phyloP scores from a whole-genome alignment of 2,329 filamentous ascomycete species.

The Colletotrichum sp. region DNA sequence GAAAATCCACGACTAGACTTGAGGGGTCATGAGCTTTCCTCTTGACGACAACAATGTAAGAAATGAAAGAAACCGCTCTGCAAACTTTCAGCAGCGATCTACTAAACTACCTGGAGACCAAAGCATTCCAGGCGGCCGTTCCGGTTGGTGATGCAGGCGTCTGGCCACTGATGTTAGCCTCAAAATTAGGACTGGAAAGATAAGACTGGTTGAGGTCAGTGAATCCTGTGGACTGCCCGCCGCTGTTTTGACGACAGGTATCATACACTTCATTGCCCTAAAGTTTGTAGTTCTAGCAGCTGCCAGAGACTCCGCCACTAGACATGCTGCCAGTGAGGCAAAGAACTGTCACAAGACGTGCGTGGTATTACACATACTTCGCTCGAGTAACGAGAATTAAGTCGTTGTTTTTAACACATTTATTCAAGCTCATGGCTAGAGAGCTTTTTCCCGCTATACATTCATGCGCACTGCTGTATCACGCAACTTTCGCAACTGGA shows the following conservation, averaged over 20 bases:
- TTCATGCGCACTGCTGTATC: too few relatives aligned
- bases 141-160: neutral
- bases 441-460: too few relatives aligned
- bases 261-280: too few relatives aligned
- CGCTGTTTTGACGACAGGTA: neutral
- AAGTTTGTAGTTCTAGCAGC: neutral
- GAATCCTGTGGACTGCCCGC: neutral
- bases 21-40: neutral
- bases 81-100: neutral
- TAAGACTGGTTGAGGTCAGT: neutral
- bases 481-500: too few relatives aligned
- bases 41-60: neutral
- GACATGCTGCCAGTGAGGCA: too few relatives aligned
- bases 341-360: too few relatives aligned
- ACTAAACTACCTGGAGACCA: fast-evolving
- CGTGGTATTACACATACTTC: too few relatives aligned
- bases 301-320: too few relatives aligned
- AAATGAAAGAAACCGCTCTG: neutral
- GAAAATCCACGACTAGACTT: neutral
- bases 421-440: too few relatives aligned
- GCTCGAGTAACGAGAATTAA: too few relatives aligned
- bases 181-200: neutral
- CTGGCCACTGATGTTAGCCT: neutral
- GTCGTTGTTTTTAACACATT: too few relatives aligned
- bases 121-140: neutral